A percentile compares a stretch with the other conserved stretches of the same genome.
Conservation (phyloP, 2,329 filamentous ascomycete species). For the Xylaria sp. region DNA sequence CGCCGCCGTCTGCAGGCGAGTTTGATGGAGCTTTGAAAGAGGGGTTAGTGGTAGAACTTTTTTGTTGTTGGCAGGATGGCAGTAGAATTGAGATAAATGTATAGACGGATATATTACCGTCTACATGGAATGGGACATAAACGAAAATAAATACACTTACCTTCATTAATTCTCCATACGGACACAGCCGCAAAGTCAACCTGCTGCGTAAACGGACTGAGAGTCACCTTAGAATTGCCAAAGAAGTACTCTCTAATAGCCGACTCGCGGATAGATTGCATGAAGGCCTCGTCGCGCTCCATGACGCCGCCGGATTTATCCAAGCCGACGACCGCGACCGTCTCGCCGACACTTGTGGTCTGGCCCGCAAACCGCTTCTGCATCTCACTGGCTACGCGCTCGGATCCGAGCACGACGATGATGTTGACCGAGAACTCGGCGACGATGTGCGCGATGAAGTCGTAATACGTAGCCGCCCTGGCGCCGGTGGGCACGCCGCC, state of each 20-base stretch:
- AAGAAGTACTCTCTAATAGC: slow-evolving; percentile 95
- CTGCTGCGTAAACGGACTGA: slow-evolving; percentile 89
- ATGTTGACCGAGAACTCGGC: slow-evolving; percentile 74
- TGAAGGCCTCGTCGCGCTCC: slow-evolving; percentile 76
- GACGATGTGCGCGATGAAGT: slow-evolving; percentile 81
- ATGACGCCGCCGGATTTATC: slow-evolving; percentile 88
- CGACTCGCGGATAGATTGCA: slow-evolving; percentile 77
- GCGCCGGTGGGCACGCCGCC: slow-evolving; percentile 68
- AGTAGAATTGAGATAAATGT: not conserved
- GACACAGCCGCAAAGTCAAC: slow-evolving; percentile 79
- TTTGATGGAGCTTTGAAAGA: slow-evolving; percentile 20
- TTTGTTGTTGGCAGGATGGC: not conserved
- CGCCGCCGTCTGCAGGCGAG: slow-evolving; percentile 27
- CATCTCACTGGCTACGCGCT: slow-evolving; percentile 79
- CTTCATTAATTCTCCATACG: slow-evolving; percentile 75
- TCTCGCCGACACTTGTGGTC: slow-evolving; percentile 69
- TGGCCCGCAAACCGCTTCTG: slow-evolving; percentile 71
- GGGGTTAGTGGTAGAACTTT: slow-evolving; percentile 9
- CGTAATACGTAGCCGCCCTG: slow-evolving; percentile 64
- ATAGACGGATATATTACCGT: not conserved
- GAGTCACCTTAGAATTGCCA: slow-evolving; percentile 76
- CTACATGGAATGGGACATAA: not conserved
- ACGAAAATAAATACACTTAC: slow-evolving; percentile 53
- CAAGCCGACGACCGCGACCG: slow-evolving; percentile 79
- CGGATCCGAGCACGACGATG: slow-evolving; percentile 83